Conservation (phyloP, 805 yeast genomes). For the Kluyveromyces aestuarii region DNA sequence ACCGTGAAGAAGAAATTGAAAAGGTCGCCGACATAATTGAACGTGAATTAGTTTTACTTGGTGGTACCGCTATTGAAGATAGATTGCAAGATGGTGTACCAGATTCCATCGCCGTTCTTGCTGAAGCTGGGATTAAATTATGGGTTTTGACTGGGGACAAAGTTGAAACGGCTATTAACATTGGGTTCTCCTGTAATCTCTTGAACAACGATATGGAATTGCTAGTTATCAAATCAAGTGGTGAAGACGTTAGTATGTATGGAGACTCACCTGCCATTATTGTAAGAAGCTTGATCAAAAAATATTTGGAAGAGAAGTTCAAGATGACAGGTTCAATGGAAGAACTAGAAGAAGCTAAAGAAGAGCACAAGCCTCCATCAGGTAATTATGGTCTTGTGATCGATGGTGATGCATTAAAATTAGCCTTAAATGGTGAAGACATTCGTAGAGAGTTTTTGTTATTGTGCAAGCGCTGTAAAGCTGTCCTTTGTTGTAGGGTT, state of each 20-base stretch:
- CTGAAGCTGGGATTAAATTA: conserved; percentile 69
- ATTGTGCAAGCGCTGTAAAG: conserved; percentile 69
- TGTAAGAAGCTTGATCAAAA: conserved; percentile 41
- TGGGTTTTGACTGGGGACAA: conserved; percentile 88
- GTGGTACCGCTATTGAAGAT: conserved; percentile 86
- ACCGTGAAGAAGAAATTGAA: conserved; percentile 67
- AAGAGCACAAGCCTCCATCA: conserved; percentile 55
- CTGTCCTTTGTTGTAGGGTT: conserved; percentile 80
- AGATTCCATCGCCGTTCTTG: conserved; percentile 61
- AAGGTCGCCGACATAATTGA: conserved; percentile 68
- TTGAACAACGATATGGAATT: conserved; percentile 70
- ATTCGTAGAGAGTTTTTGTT: conserved; percentile 52
- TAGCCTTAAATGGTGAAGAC: conserved; percentile 38
- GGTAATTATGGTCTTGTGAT: conserved; percentile 62
- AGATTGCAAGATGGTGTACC: conserved; percentile 82
- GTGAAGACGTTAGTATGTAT: conserved; percentile 42
- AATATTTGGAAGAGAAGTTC: conserved; percentile 48
- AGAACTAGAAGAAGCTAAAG: conserved; percentile 46
- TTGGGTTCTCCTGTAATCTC: conserved; percentile 77
- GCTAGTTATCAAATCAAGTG: conserved; percentile 42
- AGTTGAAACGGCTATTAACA: conserved; percentile 83
- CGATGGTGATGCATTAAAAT: conserved; percentile 69
- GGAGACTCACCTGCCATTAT: conserved; percentile 32
- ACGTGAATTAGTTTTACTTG: conserved; percentile 51
- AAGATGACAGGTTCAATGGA: conserved; percentile 48